These are phyloP conservation scores for Clavariopsis aquatica DNA, from an alignment of 495 filamentous ascomycete species.

Conservation along the genomic window DNA sequence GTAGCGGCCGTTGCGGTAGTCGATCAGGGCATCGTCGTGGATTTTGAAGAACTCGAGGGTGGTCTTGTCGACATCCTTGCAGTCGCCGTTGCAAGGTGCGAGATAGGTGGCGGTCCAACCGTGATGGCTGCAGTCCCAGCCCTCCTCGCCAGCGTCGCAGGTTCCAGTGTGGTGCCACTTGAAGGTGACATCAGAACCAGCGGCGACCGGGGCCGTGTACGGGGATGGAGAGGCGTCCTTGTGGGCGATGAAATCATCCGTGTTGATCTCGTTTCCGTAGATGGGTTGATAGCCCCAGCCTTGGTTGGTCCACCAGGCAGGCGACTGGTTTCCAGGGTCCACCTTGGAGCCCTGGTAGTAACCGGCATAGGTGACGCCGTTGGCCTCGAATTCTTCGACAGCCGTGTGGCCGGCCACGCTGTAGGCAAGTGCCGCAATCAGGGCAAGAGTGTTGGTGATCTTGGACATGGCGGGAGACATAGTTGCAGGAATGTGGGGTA, in stretches of 20 bases:
- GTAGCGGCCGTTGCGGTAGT: constrained; percentile 6
- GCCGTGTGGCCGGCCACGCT: constrained; percentile 6
- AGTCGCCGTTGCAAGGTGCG: constrained; percentile 12
- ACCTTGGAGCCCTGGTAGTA: constrained; percentile 3
- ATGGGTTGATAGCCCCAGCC: constrained; percentile 9
- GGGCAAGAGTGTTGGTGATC: constrained; percentile 2
- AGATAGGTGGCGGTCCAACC: constrained; percentile 11
- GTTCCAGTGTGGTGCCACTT: constrained; percentile 5
- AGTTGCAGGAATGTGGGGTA: neutral
- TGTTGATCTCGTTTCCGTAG: neutral
- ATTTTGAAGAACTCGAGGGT: constrained; percentile 18
- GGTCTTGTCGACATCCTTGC: constrained; percentile 8
- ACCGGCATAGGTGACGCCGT: constrained; percentile 2
- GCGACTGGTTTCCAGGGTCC: constrained; percentile 1
- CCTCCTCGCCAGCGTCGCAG: neutral
- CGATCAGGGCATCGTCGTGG: constrained; percentile 1
- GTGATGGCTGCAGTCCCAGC: constrained; percentile 19
- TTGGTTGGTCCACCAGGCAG: constrained; percentile 18
- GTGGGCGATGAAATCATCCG: constrained; percentile 9
- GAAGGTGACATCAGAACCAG: constrained; percentile 8
- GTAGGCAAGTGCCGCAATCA: constrained; percentile 3
- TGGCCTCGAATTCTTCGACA: neutral
- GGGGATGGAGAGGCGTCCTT: constrained; percentile 1
- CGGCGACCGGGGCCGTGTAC: neutral
- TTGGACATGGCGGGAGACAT: constrained; percentile 8